Evolutionary conservation across 192 early-diverging fungal species (phyloP).

Genomic region (Dimargaris verticillata): DNA sequence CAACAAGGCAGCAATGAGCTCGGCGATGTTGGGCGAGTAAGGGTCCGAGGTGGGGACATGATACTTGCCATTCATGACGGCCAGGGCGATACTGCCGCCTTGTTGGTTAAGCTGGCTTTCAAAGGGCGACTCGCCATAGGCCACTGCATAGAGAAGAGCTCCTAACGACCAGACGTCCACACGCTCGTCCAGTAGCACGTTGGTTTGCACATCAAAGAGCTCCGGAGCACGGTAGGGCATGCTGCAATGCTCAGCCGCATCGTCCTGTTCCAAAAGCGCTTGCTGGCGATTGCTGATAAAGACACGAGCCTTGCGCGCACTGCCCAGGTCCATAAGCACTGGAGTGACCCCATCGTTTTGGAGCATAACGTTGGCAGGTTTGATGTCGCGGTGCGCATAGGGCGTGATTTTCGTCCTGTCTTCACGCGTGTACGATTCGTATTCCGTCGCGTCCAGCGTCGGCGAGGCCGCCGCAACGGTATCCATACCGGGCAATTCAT

Average conservation of each 20-base stretch:
- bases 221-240: constrained; percentile 67
- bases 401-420: constrained; percentile 17
- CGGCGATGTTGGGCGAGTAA: constrained; percentile 35
- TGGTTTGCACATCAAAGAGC: constrained; percentile 60
- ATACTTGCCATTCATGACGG: constrained; percentile 47
- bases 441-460: too few species aligned
- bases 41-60: constrained; percentile 26
- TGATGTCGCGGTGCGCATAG: constrained; percentile 59
- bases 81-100: constrained; percentile 52
- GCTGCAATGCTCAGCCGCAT: constrained; percentile 49
- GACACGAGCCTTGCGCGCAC: constrained; percentile 37
- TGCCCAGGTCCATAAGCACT: constrained; percentile 66
- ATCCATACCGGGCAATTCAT: constrained; percentile 17
- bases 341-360: constrained; percentile 44
- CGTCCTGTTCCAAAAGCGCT: constrained; percentile 51
- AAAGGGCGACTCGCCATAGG: constrained; percentile 51
- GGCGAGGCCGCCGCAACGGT: background rate
- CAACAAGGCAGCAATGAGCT: constrained; percentile 43
- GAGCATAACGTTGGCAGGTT: constrained; percentile 56
- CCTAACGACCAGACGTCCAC: constrained; percentile 69
- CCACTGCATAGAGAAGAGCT: constrained; percentile 54
- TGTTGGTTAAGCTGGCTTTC: constrained; percentile 44
- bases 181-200: constrained; percentile 38
- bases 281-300: constrained; percentile 32
- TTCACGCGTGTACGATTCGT: background rate